Evolutionary conservation across 768 basidiomycete genomes (phyloP), one percentile per base, ranked within the genome.

Genomic region (Heimioporus sp.): DNA sequence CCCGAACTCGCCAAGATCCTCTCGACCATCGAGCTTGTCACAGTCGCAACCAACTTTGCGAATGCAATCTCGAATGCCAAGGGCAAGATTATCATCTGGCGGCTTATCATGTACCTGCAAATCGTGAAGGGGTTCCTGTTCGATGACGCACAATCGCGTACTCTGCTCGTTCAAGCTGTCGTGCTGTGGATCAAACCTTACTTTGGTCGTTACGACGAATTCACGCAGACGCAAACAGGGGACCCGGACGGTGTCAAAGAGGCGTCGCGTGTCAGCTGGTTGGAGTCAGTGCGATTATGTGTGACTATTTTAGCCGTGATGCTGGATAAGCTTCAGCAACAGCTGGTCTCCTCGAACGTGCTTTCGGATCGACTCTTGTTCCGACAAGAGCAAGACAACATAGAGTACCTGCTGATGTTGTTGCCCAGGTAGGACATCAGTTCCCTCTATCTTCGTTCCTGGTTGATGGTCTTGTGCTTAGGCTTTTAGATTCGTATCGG

Each of bases 121-220:
- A 83, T 98, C 53, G 90, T 93, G 21, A 89, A 90, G 61, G 85
- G 89, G 19, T 89, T 90, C 69, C 69, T 95, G 44, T 96, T 98
- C 65, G 90, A 94, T 61, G 83, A 87, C 52, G 72, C 87, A 1
- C 79, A 90, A 48, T 86, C 89, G 13, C 83, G 96, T 28, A 78
- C 86, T 1, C 71, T 89, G 6, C 75, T 98, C 3, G 85, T 96
- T 8, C 94, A 97, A 57, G 83, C 87, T 17, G 83, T 98, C 24
- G 85, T 94, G 10, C 81, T 87, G 19, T 98, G 95, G 94, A 87
- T 98, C 58, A 96, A 94, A 65, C 92, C 95, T 2, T 86, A 95
- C 67, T 91, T 98, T 61, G 95, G 95, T 21, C 82, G 82, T 28
- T 98, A 87, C 63, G 93, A 98, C 56, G 94, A 95, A 68, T 88